phyloP scores from a whole-genome alignment of 345 rosid genomes.

The Citrus sinensis region DNA sequence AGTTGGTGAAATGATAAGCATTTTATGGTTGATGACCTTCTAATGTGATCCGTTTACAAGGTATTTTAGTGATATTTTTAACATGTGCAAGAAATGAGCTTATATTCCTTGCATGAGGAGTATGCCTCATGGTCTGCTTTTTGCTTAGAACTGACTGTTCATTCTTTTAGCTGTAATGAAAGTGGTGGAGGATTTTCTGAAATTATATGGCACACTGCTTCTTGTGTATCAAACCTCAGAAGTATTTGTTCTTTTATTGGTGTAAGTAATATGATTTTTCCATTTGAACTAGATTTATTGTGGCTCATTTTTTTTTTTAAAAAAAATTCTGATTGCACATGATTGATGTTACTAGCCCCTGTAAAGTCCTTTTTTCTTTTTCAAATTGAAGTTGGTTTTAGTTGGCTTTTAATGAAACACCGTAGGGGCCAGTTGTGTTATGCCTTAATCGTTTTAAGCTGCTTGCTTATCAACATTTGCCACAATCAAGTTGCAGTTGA shows the following conservation, averaged over 20 bases:
- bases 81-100: background rate
- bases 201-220: background rate
- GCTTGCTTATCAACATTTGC: background rate
- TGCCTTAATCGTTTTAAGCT: background rate
- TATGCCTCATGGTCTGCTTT: background rate
- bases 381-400: background rate
- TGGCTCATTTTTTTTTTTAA: background rate
- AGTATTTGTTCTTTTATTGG: background rate
- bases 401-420: background rate
- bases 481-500: background rate
- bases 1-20: background rate
- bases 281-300: background rate
- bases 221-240: background rate
- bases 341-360: background rate
- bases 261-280: background rate
- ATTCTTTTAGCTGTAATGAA: background rate
- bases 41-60: background rate
- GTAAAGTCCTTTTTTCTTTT: background rate
- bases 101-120: background rate
- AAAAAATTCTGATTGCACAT: background rate
- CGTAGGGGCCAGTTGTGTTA: background rate
- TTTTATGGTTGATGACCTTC: background rate
- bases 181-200: background rate
- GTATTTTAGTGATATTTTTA: background rate
- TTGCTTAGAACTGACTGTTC: background rate